A percentile compares a stretch with the other conserved stretches of the same genome.
phyloP scores from a whole-genome alignment of 495 filamentous ascomycete genomes.

The Penicillium arizonense region DNA sequence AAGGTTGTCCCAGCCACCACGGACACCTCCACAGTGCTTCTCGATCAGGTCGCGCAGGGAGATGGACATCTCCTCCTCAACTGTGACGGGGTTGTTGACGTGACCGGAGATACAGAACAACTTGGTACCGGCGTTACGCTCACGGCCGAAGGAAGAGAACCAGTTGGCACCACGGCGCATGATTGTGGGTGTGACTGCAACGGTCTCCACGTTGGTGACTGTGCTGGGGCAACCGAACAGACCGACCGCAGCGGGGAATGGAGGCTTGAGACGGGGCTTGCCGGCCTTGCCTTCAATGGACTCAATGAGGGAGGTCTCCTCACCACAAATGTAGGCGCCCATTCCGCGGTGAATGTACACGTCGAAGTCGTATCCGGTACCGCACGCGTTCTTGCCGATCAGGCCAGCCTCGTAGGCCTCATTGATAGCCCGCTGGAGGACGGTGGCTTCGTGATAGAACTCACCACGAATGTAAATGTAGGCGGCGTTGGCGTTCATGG shows the following conservation, averaged over 20 bases:
- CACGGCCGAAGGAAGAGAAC: slow-evolving; percentile 91
- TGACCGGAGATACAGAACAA: slow-evolving; percentile 98
- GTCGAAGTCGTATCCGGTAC: slow-evolving; percentile 95
- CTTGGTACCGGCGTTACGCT: slow-evolving; percentile 95
- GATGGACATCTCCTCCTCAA: slow-evolving; percentile 99
- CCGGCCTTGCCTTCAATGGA: slow-evolving; percentile 97
- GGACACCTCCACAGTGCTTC: slow-evolving; percentile 94
- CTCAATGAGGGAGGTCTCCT: slow-evolving; percentile 97
- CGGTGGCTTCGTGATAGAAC: slow-evolving; percentile 95
- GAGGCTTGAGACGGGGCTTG: slow-evolving; percentile 97
- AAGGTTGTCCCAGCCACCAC: slow-evolving; percentile 97
- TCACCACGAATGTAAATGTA: slow-evolving; percentile 99
- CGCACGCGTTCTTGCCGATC: slow-evolving; percentile 97
- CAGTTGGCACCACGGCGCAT: slow-evolving; percentile 87
- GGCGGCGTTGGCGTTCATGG: slow-evolving; percentile 96
- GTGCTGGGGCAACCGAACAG: slow-evolving; percentile 97
- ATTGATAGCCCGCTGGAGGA: slow-evolving; percentile 92
- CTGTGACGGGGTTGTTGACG: slow-evolving; percentile 97
- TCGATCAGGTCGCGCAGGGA: slow-evolving; percentile 92
- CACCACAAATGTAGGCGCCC: slow-evolving; percentile 96
- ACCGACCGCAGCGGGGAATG: slow-evolving; percentile 95
- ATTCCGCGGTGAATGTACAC: slow-evolving; percentile 94
- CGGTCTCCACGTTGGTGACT: slow-evolving; percentile 95
- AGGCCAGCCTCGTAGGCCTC: slow-evolving; percentile 92
- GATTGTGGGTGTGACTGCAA: slow-evolving; percentile 94